Base-by-base conservation (phyloP, 2,329 filamentous ascomycete genomes). In the Aschersonia sp. region DNA sequence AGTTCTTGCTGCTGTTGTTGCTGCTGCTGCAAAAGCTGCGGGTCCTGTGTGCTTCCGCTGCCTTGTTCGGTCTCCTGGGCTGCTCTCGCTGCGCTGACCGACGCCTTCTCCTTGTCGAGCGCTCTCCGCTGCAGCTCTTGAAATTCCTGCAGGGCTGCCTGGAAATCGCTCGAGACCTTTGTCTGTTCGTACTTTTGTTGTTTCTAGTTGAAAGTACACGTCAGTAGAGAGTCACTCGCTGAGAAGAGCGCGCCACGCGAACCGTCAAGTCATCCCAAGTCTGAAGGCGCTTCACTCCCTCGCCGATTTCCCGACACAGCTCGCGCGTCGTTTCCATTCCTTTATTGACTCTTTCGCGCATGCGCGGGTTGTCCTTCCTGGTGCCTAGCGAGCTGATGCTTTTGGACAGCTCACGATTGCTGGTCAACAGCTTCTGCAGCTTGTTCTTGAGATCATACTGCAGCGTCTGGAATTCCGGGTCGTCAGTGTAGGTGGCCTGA, bases 141-240 rank as follows among this genome's bases (percentile, higher is more conserved):
- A 67, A 98, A 98, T 58, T 96, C 89, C 56, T 83, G 79, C 50
- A 97, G 78, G 45, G 86, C 85, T 37, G 85, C 78, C 61, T 89
- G 85, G 71, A 97, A 96, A 63, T 97, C 89, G 60, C 87, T 85
- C 52, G 87, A 90, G 35, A 98, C 76, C 64, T 97, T 97, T 56
- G 90, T 86, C 60, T 96, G 90, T 29, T 88, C 92, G 71, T 94
- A 97, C 66, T 90, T 94, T 71, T 98, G 92, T 47, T 87, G 85
- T 51, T 90, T 87, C 87, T 95, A 51, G 12, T 14, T 8, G 33
- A 43, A 41, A 50, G 32, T 42, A 3, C 35, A 9, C 14, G 40
- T 42, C 40, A 42, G 40, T 4, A 4, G 4, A 42, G 10, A 11
- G 10, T 14, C 7, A 12, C 14, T 12, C 10, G 14, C 11, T 37